These are phyloP conservation scores for Monascus purpureus DNA, from an alignment of 495 filamentous ascomycete genomes.

Conservation along the genomic window DNA sequence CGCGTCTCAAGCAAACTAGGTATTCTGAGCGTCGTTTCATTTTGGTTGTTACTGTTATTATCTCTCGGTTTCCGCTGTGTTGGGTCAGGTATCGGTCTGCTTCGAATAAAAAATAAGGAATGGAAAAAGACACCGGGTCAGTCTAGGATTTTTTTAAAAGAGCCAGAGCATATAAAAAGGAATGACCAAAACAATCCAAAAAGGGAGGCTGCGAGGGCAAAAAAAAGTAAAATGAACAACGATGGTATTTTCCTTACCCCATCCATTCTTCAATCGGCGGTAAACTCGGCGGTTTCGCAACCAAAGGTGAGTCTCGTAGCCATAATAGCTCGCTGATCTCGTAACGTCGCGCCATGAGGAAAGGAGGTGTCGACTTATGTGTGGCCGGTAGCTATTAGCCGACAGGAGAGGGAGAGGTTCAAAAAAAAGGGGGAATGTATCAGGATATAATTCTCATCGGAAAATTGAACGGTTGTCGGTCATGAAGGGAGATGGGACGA, in stretches of 20 bases:
- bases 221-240: too few relatives aligned
- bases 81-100: slow-evolving; percentile 32
- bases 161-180: too few relatives aligned
- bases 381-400: slow-evolving; percentile 3
- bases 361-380: slow-evolving; percentile 13
- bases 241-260: slow-evolving; percentile 50
- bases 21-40: slow-evolving; percentile 35
- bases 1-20: slow-evolving; percentile 45
- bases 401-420: background rate
- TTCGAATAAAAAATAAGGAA: slow-evolving; percentile 4
- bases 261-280: slow-evolving; percentile 96
- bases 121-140: slow-evolving; percentile 13
- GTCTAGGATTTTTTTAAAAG: slow-evolving; percentile 12
- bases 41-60: slow-evolving; percentile 25
- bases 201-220: too few relatives aligned
- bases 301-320: slow-evolving; percentile 73
- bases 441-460: too few relatives aligned
- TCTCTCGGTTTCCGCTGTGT: slow-evolving; percentile 34
- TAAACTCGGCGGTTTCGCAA: slow-evolving; percentile 62
- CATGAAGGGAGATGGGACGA: too few relatives aligned
- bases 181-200: too few relatives aligned
- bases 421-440: too few relatives aligned
- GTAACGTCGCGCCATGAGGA: slow-evolving; percentile 52
- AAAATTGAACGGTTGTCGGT: too few relatives aligned
- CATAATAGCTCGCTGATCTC: slow-evolving; percentile 61